Evolutionary conservation across 352 stramenopile species (phyloP).

Genomic region (Albugo laibachii): DNA sequence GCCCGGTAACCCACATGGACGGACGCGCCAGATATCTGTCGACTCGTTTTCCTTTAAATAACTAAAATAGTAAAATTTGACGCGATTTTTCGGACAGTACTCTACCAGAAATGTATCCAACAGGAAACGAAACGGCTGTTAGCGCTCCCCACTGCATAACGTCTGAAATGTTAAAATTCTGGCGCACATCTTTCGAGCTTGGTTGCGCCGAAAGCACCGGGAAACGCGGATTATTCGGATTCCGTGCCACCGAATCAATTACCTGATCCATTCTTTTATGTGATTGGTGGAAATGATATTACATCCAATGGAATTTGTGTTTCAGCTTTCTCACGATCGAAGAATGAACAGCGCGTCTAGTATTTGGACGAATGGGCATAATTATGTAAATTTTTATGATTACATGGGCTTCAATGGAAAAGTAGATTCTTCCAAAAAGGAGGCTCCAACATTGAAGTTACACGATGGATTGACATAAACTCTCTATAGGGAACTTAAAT

Average conservation of each 20-base stretch:
- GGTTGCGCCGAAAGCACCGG: conserved; percentile 65
- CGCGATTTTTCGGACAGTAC: conserved; percentile 5
- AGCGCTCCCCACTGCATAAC: conserved; percentile 37
- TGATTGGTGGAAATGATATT: too few relatives aligned
- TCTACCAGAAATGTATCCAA: conserved; percentile 58
- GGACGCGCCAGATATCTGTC: conserved; percentile 35
- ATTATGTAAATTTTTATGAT: too few relatives aligned
- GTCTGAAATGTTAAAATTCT: conserved; percentile 44
- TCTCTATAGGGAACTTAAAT: too few relatives aligned
- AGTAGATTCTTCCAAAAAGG: too few relatives aligned
- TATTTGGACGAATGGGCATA: too few relatives aligned
- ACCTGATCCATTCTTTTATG: too few relatives aligned
- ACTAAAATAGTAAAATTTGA: not conserved
- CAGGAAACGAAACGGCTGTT: conserved; percentile 41
- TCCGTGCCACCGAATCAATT: conserved; percentile 6
- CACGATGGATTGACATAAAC: too few relatives aligned
- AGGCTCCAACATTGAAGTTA: too few relatives aligned
- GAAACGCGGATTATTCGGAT: conserved; percentile 42
- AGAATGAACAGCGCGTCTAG: too few relatives aligned
- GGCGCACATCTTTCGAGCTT: conserved; percentile 44
- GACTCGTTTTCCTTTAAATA: conserved; percentile 23
- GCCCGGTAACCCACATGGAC: conserved; percentile 53
- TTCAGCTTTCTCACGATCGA: too few relatives aligned
- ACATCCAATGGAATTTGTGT: too few relatives aligned
- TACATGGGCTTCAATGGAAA: too few relatives aligned